Percentiles rank a stretch among this genome's conserved stretches.
Conservation (phyloP, 495 filamentous ascomycete genomes). For the Aspergillus campestris region DNA sequence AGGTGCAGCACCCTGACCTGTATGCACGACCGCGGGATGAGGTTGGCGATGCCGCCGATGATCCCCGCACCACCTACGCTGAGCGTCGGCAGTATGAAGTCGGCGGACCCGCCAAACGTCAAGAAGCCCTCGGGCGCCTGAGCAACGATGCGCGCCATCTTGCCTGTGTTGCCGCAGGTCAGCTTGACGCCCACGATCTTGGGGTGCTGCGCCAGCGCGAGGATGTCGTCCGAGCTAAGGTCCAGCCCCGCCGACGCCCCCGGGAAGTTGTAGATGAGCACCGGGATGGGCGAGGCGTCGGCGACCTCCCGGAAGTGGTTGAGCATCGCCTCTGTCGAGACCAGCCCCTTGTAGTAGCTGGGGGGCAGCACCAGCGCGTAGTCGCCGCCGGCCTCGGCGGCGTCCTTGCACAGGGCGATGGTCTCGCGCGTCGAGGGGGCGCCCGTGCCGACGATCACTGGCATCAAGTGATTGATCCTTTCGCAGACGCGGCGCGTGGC, state of each 20-base stretch:
- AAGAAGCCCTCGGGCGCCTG: constrained; percentile 58
- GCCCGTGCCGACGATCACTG: constrained; percentile 78
- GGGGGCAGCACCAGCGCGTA: constrained; percentile 81
- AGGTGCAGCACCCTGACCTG: constrained; percentile 63
- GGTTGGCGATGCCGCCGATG: constrained; percentile 77
- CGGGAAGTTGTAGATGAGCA: constrained; percentile 93
- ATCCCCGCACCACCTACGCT: constrained; percentile 79
- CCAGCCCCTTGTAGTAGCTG: constrained; percentile 69
- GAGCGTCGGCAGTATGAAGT: constrained; percentile 81
- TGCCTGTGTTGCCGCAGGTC: constrained; percentile 92
- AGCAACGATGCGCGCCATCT: constrained; percentile 70
- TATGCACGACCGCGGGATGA: constrained; percentile 71
- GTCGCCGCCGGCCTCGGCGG: constrained; percentile 66
- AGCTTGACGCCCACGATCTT: constrained; percentile 90
- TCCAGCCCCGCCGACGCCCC: constrained; percentile 74
- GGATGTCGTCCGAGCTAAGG: constrained; percentile 72
- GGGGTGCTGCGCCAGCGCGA: constrained; percentile 62
- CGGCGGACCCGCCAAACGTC: constrained; percentile 79
- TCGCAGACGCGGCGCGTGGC: constrained; percentile 70
- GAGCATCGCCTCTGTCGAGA: constrained; percentile 47
- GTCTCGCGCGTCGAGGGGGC: constrained; percentile 82
- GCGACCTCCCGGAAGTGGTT: constrained; percentile 74
- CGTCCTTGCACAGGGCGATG: constrained; percentile 69
- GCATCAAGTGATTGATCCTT: constrained; percentile 60
- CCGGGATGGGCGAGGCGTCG: constrained; percentile 70